Evolutionary conservation across 306 rosid species (phyloP).

Genomic region (Vigna angularis): DNA sequence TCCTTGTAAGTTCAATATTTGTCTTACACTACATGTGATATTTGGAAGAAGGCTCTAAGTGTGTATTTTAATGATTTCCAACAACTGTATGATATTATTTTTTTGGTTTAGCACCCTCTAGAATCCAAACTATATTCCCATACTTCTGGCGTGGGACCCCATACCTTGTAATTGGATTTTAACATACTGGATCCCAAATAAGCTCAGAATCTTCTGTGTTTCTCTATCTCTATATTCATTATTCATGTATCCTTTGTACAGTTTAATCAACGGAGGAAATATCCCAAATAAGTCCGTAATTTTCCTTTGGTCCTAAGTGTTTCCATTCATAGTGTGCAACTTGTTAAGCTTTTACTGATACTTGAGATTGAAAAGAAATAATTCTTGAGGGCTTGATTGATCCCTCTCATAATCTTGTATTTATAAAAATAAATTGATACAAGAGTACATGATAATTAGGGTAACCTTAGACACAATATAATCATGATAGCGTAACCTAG

Average conservation of each 20-base stretch:
- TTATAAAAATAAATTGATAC: too few species aligned
- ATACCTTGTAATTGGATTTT: background rate
- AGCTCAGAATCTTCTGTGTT: background rate
- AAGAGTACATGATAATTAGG: too few species aligned
- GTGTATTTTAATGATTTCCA: background rate
- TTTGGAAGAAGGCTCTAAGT: background rate
- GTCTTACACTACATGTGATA: too few species aligned
- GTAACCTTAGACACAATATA: too few species aligned
- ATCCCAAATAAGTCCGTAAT: background rate
- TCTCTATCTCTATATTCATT: background rate
- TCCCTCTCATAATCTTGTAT: too few species aligned
- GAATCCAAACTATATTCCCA: background rate
- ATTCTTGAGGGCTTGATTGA: too few species aligned
- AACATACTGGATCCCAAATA: background rate
- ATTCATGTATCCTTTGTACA: background rate
- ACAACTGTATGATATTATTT: background rate
- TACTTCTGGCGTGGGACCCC: too few species aligned
- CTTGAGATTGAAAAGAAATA: too few species aligned
- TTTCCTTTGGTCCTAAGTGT: background rate
- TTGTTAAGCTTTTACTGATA: constrained; percentile 30
- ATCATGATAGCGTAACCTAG: too few species aligned
- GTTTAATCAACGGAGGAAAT: background rate
- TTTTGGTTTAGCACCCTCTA: background rate
- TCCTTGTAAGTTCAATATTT: too few species aligned
- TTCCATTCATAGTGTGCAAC: constrained; percentile 3